phyloP scores from a whole-genome alignment of 140 eudicot genomes.

The Ambrosia hybrid region DNA sequence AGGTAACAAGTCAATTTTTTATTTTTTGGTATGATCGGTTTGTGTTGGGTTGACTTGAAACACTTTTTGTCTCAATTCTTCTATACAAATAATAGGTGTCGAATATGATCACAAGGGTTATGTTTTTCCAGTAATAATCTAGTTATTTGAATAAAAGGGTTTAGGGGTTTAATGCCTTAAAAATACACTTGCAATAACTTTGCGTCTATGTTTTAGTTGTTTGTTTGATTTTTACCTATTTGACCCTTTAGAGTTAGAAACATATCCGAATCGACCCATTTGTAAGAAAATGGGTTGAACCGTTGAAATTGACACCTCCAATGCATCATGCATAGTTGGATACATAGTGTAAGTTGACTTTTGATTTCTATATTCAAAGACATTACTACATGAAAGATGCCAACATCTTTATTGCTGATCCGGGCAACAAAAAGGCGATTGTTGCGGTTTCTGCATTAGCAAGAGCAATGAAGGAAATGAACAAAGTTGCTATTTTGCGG shows the following conservation, averaged over 20 bases:
- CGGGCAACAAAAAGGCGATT: conserved; percentile 74
- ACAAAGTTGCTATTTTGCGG: conserved; percentile 86
- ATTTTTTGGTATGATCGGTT: not conserved
- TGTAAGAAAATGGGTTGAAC: conserved; percentile 11
- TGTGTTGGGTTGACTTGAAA: not conserved
- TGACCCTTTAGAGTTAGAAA: not conserved
- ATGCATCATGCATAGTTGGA: too few species aligned
- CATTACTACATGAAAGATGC: conserved; percentile 96
- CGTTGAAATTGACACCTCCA: not conserved
- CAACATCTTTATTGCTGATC: conserved; percentile 82
- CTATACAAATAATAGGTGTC: not conserved
- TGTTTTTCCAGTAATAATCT: not conserved
- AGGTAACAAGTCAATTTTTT: not conserved
- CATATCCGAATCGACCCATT: conserved; percentile 3
- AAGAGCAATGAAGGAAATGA: conserved; percentile 94
- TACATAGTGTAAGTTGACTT: conserved; percentile 13
- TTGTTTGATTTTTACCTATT: not conserved
- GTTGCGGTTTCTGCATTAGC: conserved; percentile 88
- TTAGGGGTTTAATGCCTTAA: conserved; percentile 12
- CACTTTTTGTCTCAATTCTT: not conserved
- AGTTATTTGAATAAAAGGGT: not conserved
- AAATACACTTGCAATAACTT: not conserved
- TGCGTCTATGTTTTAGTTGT: not conserved
- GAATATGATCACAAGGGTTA: not conserved
- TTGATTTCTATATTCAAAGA: conserved; percentile 33